phyloP scores from a whole-genome alignment of 805 yeast species.

The Yarrowia divulgata region DNA sequence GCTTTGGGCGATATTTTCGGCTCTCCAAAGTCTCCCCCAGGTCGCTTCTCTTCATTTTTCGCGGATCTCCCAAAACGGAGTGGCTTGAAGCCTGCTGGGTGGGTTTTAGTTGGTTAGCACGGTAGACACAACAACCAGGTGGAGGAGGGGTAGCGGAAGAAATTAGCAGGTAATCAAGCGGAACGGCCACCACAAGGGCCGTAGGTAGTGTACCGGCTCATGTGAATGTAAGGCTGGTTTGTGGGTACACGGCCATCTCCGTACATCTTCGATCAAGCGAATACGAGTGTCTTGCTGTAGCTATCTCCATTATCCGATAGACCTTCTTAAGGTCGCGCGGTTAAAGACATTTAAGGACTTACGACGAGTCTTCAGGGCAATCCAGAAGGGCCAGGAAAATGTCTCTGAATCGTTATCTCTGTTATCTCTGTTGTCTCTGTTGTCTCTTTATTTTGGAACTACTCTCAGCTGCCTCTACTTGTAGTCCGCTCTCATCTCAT shows the following conservation, averaged over 20 bases:
- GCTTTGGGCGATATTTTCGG: conserved; percentile 29
- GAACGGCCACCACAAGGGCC: neutral
- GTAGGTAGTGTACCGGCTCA: neutral
- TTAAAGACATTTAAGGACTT: neutral
- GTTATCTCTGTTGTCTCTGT: neutral
- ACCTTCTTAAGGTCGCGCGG: neutral
- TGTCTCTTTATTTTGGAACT: no score
- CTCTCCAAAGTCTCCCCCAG: no score
- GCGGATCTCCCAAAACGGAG: conserved; percentile 37
- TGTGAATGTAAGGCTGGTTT: neutral
- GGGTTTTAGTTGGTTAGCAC: no score
- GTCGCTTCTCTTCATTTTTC: neutral
- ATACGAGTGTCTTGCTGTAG: no score
- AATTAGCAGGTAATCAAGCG: conserved; percentile 14
- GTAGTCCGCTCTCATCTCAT: no score
- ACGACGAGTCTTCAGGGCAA: neutral
- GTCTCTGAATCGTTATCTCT: neutral
- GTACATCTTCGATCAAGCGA: no score
- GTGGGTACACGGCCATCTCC: no score
- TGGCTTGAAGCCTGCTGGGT: conserved; percentile 30
- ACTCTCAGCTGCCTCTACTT: no score
- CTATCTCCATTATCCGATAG: no score
- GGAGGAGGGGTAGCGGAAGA: neutral
- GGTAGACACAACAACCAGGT: neutral
- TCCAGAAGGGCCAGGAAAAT: neutral